These are phyloP conservation scores for Smittium culicis DNA, from an alignment of 371 early-diverging fungal genomes.

Conservation along the genomic window DNA sequence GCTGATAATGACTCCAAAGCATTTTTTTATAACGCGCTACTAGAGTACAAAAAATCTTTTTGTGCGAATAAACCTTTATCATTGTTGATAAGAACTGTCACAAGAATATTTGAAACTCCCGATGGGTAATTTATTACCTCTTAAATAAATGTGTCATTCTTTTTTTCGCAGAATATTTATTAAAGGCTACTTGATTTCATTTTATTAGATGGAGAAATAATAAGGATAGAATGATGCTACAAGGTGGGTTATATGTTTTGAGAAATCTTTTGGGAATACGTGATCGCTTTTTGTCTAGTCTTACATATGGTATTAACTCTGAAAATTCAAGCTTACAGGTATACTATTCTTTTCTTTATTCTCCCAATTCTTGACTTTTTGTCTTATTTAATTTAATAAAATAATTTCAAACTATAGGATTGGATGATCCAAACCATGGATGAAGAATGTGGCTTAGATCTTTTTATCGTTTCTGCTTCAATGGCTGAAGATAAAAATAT, in stretches of 20 bases:
- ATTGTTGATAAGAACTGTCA: constrained; percentile 23
- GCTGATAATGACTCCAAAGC: constrained; percentile 38
- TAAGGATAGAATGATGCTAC: constrained; percentile 52
- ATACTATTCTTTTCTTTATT: not conserved
- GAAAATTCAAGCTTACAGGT: constrained; percentile 4
- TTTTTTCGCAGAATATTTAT: no score
- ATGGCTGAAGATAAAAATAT: constrained; percentile 18
- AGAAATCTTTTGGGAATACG: constrained; percentile 69
- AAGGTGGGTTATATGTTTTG: constrained; percentile 56
- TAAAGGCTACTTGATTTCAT: constrained; percentile 9
- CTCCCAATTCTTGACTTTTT: not conserved
- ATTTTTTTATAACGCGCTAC: constrained; percentile 38
- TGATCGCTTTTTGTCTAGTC: constrained; percentile 44
- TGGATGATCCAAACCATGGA: constrained; percentile 23
- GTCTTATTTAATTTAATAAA: no score
- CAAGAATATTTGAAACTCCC: constrained; percentile 37
- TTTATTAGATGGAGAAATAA: constrained; percentile 38
- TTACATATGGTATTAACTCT: constrained; percentile 21
- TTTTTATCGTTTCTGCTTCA: constrained; percentile 26
- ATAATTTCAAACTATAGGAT: constrained; percentile 17
- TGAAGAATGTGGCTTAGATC: constrained; percentile 22
- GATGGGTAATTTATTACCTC: constrained; percentile 34
- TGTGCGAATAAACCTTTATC: constrained; percentile 38
- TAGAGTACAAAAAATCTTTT: constrained; percentile 54
- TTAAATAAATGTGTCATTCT: no score